phyloP scores from a whole-genome alignment of 345 rosid species.

The Trapa bicornis region DNA sequence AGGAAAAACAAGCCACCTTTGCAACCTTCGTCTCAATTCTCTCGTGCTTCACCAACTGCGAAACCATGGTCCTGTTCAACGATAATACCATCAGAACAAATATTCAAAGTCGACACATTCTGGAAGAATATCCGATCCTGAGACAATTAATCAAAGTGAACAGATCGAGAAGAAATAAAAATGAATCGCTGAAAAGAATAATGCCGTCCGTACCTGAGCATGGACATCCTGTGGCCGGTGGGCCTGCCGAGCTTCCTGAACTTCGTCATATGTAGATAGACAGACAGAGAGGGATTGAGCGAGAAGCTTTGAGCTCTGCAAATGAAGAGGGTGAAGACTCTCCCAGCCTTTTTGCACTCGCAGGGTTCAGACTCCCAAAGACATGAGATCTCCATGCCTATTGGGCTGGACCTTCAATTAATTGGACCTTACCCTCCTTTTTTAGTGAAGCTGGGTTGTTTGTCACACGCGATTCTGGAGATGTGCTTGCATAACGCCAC shows the following conservation, averaged over 20 bases:
- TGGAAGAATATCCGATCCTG: background rate
- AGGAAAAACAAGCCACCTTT: constrained; percentile 28
- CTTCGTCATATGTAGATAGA: constrained; percentile 44
- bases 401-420: too few species aligned
- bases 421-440: too few species aligned
- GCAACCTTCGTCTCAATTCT: constrained; percentile 86
- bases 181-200: background rate
- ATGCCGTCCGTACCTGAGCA: constrained; percentile 51
- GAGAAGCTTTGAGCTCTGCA: background rate
- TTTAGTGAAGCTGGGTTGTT: too few species aligned
- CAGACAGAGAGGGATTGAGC: background rate
- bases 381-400: too few species aligned
- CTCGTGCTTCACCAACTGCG: constrained; percentile 93
- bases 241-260: constrained; percentile 77
- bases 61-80: constrained; percentile 66
- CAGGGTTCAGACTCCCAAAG: too few species aligned
- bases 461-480: too few species aligned
- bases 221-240: constrained; percentile 71
- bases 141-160: too few species aligned
- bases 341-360: too few species aligned
- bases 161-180: too few species aligned
- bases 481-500: too few species aligned
- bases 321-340: background rate
- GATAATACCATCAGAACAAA: background rate
- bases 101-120: background rate